These are phyloP conservation scores for Cutaneotrichosporon mucoides DNA, from an alignment of 1,284 basidiomycete species.

Conservation along the genomic window DNA sequence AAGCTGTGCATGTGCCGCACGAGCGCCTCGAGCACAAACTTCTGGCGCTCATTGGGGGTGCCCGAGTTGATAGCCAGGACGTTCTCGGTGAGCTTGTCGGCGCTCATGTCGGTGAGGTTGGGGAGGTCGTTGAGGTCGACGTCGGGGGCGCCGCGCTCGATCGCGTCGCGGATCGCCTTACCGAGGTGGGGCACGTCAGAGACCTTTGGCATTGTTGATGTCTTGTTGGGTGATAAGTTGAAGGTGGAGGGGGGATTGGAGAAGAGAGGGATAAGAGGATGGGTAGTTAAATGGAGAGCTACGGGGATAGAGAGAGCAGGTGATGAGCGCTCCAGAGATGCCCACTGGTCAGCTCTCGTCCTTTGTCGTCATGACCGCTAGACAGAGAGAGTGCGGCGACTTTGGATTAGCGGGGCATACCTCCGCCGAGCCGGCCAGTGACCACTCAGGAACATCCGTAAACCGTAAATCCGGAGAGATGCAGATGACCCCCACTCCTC, in stretches of 20 bases:
- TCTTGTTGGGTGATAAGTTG: not conserved
- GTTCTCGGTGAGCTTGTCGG: conserved; percentile 60
- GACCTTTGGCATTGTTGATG: conserved; percentile 16
- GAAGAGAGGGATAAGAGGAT: not conserved
- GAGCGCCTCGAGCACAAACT: conserved; percentile 55
- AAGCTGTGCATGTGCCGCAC: conserved; percentile 67
- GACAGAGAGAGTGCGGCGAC: no score
- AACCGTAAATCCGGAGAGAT: no score
- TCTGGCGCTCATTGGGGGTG: conserved; percentile 53
- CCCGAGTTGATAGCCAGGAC: conserved; percentile 54
- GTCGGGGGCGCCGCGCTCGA: conserved; percentile 22
- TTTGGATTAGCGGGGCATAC: no score
- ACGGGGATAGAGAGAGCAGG: no score
- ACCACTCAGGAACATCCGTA: no score
- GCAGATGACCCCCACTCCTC: no score
- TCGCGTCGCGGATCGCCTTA: conserved; percentile 22
- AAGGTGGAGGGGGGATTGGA: not conserved
- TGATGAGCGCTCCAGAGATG: no score
- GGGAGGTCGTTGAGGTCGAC: conserved; percentile 50
- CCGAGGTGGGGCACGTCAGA: conserved; percentile 20
- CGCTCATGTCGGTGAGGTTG: conserved; percentile 46
- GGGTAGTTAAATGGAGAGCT: no score
- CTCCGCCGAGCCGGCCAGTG: no score
- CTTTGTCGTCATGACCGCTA: no score
- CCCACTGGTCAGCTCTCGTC: no score